Evolutionary conservation across 2,329 filamentous ascomycete species (phyloP), one percentile per base, ranked within the genome.

Genomic region (Endoconidiophora laricicola): DNA sequence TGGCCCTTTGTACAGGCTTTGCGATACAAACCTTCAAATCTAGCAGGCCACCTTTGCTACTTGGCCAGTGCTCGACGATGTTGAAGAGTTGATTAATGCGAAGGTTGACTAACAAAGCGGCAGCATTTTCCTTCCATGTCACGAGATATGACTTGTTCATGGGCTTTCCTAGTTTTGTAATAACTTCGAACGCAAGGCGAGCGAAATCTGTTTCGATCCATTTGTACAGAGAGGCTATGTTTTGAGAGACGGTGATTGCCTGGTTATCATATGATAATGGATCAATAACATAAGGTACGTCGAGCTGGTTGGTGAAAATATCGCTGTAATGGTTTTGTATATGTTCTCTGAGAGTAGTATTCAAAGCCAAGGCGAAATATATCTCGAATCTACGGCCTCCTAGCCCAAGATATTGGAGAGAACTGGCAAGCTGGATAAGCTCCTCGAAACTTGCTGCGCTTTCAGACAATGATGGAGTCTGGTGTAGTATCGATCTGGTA

Each of bases 41-140:
- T 26, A 85, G 74, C 2, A 91, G 71, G 1, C 81, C 86, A 2
- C 80, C 79, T 49, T 73, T 70, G 56, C 81, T 86, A 36, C 72
- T 64, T 3, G 84, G 82, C 84, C 84, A 91, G 51, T 74, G 70
- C 52, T 83, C 71, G 43, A 87, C 79, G 59, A 90, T 87, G 58
- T 88, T 82, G 58, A 87, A 90, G 7, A 91, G 68, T 58, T 86
- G 79, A 6, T 73, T 69, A 43, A 82, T 83, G 41, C 85, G 74
- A 44, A 83, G 68, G 16, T 75, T 72, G 2, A 83, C 83, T 14
- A 90, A 70, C 42, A 80, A 74, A 2, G 74, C 75, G 42, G 85
- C 63, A 14, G 80, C 81, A 57, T 82, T 79, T 39, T 82, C 76
- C 59, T 81, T 81, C 74, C 81, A 86, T 54, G 76, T 76, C 55